Evolutionary conservation across 768 basidiomycete species (phyloP), one percentile per base, ranked within the genome.

Genomic region (Dioszegia hungarica): DNA sequence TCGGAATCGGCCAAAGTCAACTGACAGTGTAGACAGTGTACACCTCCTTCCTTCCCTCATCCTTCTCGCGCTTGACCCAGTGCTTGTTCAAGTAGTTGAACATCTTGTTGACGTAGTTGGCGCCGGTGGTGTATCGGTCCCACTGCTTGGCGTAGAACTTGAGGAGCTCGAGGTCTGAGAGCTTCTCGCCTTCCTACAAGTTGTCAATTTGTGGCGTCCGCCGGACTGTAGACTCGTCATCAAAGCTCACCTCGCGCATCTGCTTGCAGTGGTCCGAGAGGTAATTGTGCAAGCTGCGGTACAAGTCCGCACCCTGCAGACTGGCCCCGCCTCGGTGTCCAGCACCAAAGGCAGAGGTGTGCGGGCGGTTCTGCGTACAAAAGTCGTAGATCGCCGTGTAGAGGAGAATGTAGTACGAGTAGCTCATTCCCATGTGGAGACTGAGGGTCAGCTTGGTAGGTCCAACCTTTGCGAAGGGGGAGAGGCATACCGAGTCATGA

Each of bases 31-130:
- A 98, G 19, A 99, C 90, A 0, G 85, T 86, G 78, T 97, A 98
- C 20, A 98, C 88, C 39, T 86, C 87, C 77, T 90, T 93, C 67
- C 93, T 81, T 15, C 95, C 95, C 76, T 98, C 94, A 67, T 98
- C 94, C 70, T 93, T 85, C 75, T 99, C 95, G 50, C 94, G 83
- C 79, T 93, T 94, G 40, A 99, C 94, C 95, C 95, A 99, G 78
- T 98, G 92, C 49, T 94, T 89, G 78, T 99, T 98, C 56, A 99
- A 82, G 79, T 98, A 98, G 2, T 90, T 93, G 80, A 98, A 98
- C 33, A 99, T 79, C 54, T 94, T 87, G 75, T 98, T 94, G 78
- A 97, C 90, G 74, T 95, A 98, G 72, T 89, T 91, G 1, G 94
- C 93, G 44, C 94, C 94, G 2, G 86, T 94, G 0, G 95, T 99